Conservation (phyloP, 768 basidiomycete genomes). For the Lyophyllum decastes region DNA sequence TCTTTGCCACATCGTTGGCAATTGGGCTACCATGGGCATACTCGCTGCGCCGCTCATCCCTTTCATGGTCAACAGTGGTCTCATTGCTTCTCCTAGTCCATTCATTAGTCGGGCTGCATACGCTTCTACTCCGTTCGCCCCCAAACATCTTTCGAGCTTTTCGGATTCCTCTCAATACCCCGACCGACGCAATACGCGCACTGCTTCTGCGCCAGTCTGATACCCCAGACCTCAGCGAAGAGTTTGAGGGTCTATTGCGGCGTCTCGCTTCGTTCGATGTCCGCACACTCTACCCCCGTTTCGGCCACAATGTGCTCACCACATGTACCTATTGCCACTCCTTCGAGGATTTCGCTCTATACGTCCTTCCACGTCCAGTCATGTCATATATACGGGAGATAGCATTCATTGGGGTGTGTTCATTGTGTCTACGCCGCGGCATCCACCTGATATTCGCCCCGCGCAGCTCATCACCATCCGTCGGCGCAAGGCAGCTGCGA, state of each 20-base stretch:
- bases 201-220: conserved; percentile 43
- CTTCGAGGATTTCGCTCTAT: conserved; percentile 59
- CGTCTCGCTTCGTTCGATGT: conserved; percentile 58
- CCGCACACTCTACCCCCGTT: conserved; percentile 61
- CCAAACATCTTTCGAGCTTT: conserved; percentile 63
- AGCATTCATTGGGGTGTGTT: conserved; percentile 49
- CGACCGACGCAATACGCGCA: conserved; percentile 52
- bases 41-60: conserved; percentile 14
- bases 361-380: conserved; percentile 53
- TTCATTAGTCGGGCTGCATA: conserved; percentile 49
- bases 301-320: conserved; percentile 66
- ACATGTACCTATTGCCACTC: conserved; percentile 69
- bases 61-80: conserved; percentile 24
- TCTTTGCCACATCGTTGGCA: conserved; percentile 16
- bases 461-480: conserved; percentile 28
- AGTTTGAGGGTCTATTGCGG: conserved; percentile 54
- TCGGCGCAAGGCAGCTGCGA: conserved; percentile 45
- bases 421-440: not conserved
- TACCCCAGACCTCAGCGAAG: conserved; percentile 40
- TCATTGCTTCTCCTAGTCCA: conserved; percentile 49
- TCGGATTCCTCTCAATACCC: conserved; percentile 53
- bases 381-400: conserved; percentile 63
- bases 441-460: conserved; percentile 7
- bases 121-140: conserved; percentile 48
- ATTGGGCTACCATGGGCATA: conserved; percentile 20